Evolutionary conservation across 495 filamentous ascomycete genomes (phyloP), one percentile per base, ranked within the genome.

Genomic region (Trichoderma asperelloides): DNA sequence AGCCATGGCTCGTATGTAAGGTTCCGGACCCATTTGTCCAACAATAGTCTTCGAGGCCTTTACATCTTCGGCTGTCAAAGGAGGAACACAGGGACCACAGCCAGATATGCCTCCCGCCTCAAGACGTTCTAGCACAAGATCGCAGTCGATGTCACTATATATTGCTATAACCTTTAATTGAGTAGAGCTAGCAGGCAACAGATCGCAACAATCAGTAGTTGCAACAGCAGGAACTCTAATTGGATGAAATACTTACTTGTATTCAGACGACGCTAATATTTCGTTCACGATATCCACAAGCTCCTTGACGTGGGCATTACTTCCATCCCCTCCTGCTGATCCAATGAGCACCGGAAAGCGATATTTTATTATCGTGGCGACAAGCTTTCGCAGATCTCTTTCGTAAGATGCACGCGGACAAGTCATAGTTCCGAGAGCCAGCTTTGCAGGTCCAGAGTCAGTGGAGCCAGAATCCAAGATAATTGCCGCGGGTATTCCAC

Each of bases 391-490:
- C 0, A 85, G 71, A 49, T 85, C 82, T 37, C 78, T 66, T 13
- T 71, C 68, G 68, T 84, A 83, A 0, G 76, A 65, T 1, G 71
- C 69, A 16, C 78, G 73, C 0, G 74, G 73, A 1, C 49, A 66
- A 2, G 77, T 78, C 69, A 76, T 76, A 15, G 65, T 67, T 3
- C 75, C 75, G n/a, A 80, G 66, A 11, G 75, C 82, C 1, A 85
- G 75, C 67, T 79, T 79, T 8, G 71, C 73, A 0, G 82, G 81
- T 1, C 82, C 82, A 25, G 74, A 71, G 67, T 85, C 81, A 0
- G 81, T 85, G 2, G 80, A 82, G 1, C 81, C 81, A 49, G 75
- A 76, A 68, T 85, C 82, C 11, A 82, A 67, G 21, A 85, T 82
- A 43, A 85, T 75, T 16, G 81, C 82, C 1, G 55, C 25, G n/a